Conservation (phyloP, 768 basidiomycete species). For the Hericium alpestre region DNA sequence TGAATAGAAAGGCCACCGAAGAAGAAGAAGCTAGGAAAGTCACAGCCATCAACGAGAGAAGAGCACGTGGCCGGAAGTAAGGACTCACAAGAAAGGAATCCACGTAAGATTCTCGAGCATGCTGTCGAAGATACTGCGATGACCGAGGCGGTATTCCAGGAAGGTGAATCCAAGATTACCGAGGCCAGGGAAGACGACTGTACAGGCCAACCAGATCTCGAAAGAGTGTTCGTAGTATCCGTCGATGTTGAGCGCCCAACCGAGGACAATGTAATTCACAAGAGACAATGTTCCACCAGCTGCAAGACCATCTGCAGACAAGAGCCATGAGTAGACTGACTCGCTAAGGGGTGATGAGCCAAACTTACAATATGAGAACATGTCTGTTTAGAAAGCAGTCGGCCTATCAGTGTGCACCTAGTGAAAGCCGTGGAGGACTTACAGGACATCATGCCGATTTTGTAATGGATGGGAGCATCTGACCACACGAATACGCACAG, state of each 20-base stretch:
- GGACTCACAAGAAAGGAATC: constrained; percentile 66
- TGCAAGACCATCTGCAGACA: constrained; percentile 43
- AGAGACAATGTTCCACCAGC: constrained; percentile 51
- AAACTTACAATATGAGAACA: constrained; percentile 35
- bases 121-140: constrained; percentile 37
- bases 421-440: constrained; percentile 21
- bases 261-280: constrained; percentile 63
- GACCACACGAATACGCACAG: constrained; percentile 72
- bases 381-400: constrained; percentile 18
- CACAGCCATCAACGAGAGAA: not conserved
- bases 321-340: not conserved
- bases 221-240: constrained; percentile 64
- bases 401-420: not conserved
- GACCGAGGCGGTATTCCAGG: constrained; percentile 58
- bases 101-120: constrained; percentile 52
- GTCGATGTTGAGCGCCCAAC: constrained; percentile 49
- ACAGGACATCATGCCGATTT: constrained; percentile 69
- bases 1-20: constrained; percentile 49
- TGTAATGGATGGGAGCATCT: constrained; percentile 69
- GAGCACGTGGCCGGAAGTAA: constrained; percentile 50
- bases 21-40: constrained; percentile 34
- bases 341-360: not conserved
- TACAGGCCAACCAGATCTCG: constrained; percentile 66
- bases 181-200: constrained; percentile 56
- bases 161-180: constrained; percentile 62